phyloP scores from a whole-genome alignment of 495 filamentous ascomycete species.

The Astrothelium subdiscretum region DNA sequence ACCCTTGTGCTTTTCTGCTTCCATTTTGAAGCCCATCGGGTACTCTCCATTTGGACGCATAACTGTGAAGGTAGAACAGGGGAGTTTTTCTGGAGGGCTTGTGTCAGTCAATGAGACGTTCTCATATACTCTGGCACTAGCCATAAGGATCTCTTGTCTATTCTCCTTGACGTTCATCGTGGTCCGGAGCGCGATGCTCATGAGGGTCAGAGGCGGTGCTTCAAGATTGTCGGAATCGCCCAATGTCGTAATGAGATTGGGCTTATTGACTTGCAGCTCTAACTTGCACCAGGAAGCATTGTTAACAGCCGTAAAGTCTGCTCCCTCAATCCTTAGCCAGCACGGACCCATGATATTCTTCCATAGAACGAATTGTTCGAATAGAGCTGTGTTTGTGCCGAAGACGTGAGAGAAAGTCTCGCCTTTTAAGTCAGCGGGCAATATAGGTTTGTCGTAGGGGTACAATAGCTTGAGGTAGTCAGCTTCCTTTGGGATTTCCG shows the following conservation, averaged over 20 bases:
- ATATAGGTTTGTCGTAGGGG: slow-evolving; percentile 65
- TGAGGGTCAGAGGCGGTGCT: slow-evolving; percentile 76
- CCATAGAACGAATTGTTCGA: slow-evolving; percentile 97
- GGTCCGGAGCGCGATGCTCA: slow-evolving; percentile 86
- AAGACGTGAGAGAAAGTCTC: slow-evolving; percentile 94
- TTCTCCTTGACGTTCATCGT: slow-evolving; percentile 84
- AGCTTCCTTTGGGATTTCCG: slow-evolving; percentile 72
- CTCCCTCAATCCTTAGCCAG: slow-evolving; percentile 81
- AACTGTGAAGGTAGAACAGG: slow-evolving; percentile 81
- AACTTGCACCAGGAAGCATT: slow-evolving; percentile 97
- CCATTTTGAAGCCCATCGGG: slow-evolving; percentile 72
- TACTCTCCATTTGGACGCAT: slow-evolving; percentile 66
- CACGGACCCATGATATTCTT: slow-evolving; percentile 98
- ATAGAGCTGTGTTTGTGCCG: slow-evolving; percentile 83
- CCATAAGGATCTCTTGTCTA: slow-evolving; percentile 87
- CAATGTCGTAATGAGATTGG: slow-evolving; percentile 55
- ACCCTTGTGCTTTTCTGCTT: slow-evolving; percentile 58
- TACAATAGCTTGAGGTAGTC: slow-evolving; percentile 92
- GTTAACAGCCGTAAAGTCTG: slow-evolving; percentile 70
- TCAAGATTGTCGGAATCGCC: slow-evolving; percentile 68
- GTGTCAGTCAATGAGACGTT: slow-evolving; percentile 81
- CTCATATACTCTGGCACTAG: slow-evolving; percentile 84
- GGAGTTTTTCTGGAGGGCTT: slow-evolving; percentile 73
- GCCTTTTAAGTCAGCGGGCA: slow-evolving; percentile 60
- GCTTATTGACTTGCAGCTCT: slow-evolving; percentile 69